Evolutionary conservation across 2,329 filamentous ascomycete species (phyloP), one percentile per base, ranked within the genome.

Genomic region (Pseudocercospora ulei): DNA sequence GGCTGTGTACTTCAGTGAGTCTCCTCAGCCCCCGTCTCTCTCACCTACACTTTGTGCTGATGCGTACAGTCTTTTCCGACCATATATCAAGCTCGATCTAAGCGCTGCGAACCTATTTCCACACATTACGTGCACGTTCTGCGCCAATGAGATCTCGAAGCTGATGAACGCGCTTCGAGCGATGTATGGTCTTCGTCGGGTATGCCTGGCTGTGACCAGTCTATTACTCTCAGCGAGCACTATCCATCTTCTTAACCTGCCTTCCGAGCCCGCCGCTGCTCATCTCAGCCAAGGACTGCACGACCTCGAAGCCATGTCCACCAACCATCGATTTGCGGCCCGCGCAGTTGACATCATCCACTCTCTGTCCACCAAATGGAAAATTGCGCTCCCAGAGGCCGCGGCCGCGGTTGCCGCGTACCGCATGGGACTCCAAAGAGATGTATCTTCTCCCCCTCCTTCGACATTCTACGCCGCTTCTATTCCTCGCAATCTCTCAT

Each of bases 51-150:
- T 51, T 36, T 56, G 78, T 54, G 72, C 82, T 52, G 78, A 77
- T 45, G 72, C 75, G 18, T 79, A 0, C 70, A 83, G 57, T n/a
- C 69, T 86, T 1, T 85, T 85, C 56, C 70, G 81, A 4, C 81
- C 81, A 0, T 67, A 85, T 23, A 77, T 83, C 53, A 82, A 82
- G 50, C 69, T 79, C 13, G 63, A 68, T 35, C 50, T 68, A 8
- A 53, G 61, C 31, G 72, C 75, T 5, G 80, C 76, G 5, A 70
- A 72, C 35, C 65, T 82, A 2, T 66, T 68, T 3, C 79, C 80
- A 5, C 70, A 72, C 24, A 76, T 81, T 45, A 73, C 81, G 9
- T 83, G 79, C 58, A 69, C 69, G n/a, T 58, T 61, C 26, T 62
- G 60, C 27, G 65, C 65, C 2, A 67, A 66, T 41, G 60, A 62